These are phyloP conservation scores for Pseudogymnoascus sp. DNA, from an alignment of 2,329 filamentous ascomycete genomes.

Conservation along the genomic window DNA sequence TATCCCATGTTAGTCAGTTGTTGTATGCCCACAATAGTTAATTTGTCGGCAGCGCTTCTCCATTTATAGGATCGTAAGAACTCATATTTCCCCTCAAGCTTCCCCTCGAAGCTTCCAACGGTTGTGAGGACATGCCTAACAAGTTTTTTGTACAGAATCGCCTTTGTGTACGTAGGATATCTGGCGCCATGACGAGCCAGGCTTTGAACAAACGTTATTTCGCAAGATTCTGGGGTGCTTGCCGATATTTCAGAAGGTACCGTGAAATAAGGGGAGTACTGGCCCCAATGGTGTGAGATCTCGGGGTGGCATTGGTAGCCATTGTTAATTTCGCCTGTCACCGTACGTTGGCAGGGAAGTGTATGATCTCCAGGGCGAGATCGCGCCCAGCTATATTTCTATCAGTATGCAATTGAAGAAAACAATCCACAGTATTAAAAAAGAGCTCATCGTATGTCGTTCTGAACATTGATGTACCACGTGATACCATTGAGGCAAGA, in stretches of 20 bases:
- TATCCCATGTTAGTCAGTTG: constrained; percentile 67
- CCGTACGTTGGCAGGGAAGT: neutral
- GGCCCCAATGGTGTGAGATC: constrained; percentile 55
- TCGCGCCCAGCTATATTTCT: neutral
- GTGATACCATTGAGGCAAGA: neutral
- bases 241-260: constrained; percentile 56
- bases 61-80: constrained; percentile 70
- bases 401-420: neutral
- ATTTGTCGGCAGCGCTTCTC: constrained; percentile 57
- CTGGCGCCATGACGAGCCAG: constrained; percentile 80
- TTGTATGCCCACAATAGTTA: constrained; percentile 59
- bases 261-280: constrained; percentile 79
- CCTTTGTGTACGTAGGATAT: constrained; percentile 66
- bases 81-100: constrained; percentile 53
- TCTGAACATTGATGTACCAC: neutral
- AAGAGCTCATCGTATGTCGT: neutral
- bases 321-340: constrained; percentile 13
- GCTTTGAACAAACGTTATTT: constrained; percentile 69
- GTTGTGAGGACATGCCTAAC: constrained; percentile 56
- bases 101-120: constrained; percentile 36
- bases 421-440: neutral
- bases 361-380: neutral
- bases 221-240: constrained; percentile 55
- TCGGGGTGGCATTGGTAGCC: constrained; percentile 26
- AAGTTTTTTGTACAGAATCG: constrained; percentile 51